phyloP scores from a whole-genome alignment of 352 stramenopile genomes.

The Peronospora belbahrii region DNA sequence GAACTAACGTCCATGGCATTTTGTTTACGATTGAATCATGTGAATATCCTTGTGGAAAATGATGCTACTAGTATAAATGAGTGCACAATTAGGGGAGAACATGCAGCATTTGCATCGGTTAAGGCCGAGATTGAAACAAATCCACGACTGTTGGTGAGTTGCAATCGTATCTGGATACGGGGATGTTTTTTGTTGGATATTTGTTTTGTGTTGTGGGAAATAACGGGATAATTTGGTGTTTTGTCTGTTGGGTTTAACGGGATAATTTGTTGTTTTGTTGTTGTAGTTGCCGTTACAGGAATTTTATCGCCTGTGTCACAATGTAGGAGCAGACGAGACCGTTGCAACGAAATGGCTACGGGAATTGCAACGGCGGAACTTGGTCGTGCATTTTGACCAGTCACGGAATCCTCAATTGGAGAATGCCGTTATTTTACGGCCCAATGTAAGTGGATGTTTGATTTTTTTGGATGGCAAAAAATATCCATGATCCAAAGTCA shows the following conservation, averaged over 20 bases:
- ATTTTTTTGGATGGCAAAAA: no score
- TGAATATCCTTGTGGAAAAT: conserved; percentile 51
- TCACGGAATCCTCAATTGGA: conserved; percentile 60
- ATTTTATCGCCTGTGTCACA: conserved; percentile 69
- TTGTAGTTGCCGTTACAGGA: conserved; percentile 54
- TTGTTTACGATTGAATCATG: conserved; percentile 61
- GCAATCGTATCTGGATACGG: no score
- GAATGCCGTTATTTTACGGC: conserved; percentile 57
- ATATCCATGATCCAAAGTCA: no score
- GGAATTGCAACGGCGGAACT: conserved; percentile 65
- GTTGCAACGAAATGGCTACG: conserved; percentile 73
- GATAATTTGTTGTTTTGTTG: conserved; percentile 2
- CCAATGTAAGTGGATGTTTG: conserved; percentile 37
- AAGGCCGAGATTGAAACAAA: conserved; percentile 60
- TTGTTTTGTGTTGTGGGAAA: no score
- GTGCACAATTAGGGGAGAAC: conserved; percentile 27
- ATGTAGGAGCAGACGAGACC: conserved; percentile 52
- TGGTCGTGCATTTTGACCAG: conserved; percentile 68
- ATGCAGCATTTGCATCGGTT: conserved; percentile 54
- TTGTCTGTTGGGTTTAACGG: no score
- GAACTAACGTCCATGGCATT: conserved; percentile 64
- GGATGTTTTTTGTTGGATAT: no score
- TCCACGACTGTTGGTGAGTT: conserved; percentile 36
- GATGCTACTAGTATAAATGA: conserved; percentile 28
- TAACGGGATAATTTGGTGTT: no score